Evolutionary conservation across 2,329 filamentous ascomycete species (phyloP).

Genomic region (Drechslerella stenobrocha): DNA sequence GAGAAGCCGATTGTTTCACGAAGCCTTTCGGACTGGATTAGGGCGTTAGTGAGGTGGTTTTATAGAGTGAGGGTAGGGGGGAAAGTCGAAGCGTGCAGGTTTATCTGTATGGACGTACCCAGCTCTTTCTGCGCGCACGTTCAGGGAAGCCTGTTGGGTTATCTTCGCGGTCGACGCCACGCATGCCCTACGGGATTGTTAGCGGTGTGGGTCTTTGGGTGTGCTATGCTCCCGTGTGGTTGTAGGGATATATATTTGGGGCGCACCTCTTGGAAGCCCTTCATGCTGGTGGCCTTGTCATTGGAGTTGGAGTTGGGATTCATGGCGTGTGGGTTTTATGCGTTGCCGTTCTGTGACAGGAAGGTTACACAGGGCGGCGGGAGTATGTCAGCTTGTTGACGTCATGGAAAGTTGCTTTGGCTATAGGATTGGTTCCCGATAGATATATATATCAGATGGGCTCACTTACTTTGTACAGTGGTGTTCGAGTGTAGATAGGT

Average conservation of each 20-base stretch:
- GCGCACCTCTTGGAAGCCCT: constrained; percentile 23
- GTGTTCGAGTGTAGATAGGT: too few species aligned
- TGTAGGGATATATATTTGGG: neutral
- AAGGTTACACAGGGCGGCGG: neutral
- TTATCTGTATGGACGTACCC: constrained; percentile 11
- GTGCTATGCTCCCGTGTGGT: too few species aligned
- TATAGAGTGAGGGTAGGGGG: neutral
- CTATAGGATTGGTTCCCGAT: too few species aligned
- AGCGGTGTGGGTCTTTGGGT: too few species aligned
- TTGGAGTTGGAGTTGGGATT: constrained; percentile 36
- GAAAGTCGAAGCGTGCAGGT: neutral
- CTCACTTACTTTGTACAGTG: too few species aligned
- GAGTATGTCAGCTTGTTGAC: too few species aligned
- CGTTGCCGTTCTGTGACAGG: neutral
- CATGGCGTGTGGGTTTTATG: constrained; percentile 24
- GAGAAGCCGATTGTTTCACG: constrained; percentile 33
- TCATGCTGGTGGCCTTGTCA: constrained; percentile 24
- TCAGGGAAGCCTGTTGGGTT: constrained; percentile 26
- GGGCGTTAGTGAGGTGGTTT: too few species aligned
- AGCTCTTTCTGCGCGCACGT: constrained; percentile 38
- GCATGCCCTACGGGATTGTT: constrained; percentile 31
- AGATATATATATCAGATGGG: too few species aligned
- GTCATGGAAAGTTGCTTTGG: too few species aligned
- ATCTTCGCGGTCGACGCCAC: constrained; percentile 38
- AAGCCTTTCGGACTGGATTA: constrained; percentile 22